Conservation (phyloP, 345 rosid genomes). For the Hibiscus tridactylites region DNA sequence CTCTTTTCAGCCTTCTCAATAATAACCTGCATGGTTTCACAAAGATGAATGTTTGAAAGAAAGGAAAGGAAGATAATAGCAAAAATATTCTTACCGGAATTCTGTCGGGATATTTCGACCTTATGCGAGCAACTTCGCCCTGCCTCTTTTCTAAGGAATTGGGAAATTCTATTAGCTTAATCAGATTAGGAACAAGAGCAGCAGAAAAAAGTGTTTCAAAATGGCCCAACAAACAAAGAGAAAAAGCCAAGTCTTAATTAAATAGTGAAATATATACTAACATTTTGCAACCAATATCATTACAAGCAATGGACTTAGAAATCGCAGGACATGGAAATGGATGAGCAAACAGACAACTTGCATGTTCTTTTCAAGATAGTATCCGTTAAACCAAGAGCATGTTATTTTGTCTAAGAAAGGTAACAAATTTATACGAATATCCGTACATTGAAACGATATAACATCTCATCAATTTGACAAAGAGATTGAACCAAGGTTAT, state of each 20-base stretch:
- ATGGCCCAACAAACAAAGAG: background rate
- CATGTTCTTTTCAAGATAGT: background rate
- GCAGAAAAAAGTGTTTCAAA: background rate
- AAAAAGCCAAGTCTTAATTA: background rate
- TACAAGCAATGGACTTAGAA: background rate
- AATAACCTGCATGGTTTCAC: constrained; percentile 53
- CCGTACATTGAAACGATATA: background rate
- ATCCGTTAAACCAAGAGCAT: background rate
- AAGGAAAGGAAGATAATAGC: background rate
- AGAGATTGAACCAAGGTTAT: background rate
- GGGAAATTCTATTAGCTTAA: background rate
- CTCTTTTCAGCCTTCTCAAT: constrained; percentile 82
- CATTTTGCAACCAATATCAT: constrained; percentile 1
- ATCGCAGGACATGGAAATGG: background rate
- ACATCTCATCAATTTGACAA: background rate
- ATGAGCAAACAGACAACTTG: background rate
- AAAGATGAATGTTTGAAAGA: background rate
- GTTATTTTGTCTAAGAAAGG: background rate
- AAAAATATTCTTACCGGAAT: constrained; percentile 45
- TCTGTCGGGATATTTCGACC: constrained; percentile 86
- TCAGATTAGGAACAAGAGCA: background rate
- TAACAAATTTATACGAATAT: background rate
- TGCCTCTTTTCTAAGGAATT: constrained; percentile 57
- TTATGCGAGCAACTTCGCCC: constrained; percentile 70
- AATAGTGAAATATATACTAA: background rate